phyloP scores from a whole-genome alignment of 2,329 filamentous ascomycete species.

The Blumeria hordei region DNA sequence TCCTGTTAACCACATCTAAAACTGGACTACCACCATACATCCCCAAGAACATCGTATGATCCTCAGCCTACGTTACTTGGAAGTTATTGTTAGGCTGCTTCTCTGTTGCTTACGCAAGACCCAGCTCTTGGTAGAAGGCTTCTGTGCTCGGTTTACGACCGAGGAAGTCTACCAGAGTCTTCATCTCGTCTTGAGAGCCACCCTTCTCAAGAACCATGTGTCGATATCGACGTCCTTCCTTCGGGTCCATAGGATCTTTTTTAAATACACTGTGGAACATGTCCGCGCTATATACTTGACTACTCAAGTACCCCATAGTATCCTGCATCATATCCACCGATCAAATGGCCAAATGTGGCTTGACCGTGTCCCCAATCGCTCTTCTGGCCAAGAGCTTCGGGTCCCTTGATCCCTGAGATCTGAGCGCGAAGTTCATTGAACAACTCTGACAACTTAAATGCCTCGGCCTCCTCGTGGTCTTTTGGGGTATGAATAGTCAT shows the following conservation, averaged over 20 bases:
- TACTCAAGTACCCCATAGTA: constrained; percentile 58
- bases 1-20: no score
- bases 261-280: constrained; percentile 72
- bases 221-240: constrained; percentile 50
- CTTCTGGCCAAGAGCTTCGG: constrained; percentile 32
- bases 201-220: constrained; percentile 58
- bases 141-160: constrained; percentile 54
- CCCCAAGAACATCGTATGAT: no score
- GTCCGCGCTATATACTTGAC: constrained; percentile 60
- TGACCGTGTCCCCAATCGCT: constrained; percentile 48
- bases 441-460: constrained; percentile 35
- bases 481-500: constrained; percentile 56
- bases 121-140: constrained; percentile 59
- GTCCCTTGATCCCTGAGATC: constrained; percentile 50
- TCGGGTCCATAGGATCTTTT: constrained; percentile 51
- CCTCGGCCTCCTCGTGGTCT: constrained; percentile 42
- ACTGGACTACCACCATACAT: no score
- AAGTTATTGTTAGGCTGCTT: no score
- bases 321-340: constrained; percentile 65
- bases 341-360: constrained; percentile 60
- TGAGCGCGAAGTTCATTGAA: constrained; percentile 53
- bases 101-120: constrained; percentile 17
- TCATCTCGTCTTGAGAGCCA: constrained; percentile 60
- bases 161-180: constrained; percentile 53
- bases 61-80: no score